Conservation (phyloP, 176 grass and related monocot genomes). For the Aegilops sharonensis region DNA sequence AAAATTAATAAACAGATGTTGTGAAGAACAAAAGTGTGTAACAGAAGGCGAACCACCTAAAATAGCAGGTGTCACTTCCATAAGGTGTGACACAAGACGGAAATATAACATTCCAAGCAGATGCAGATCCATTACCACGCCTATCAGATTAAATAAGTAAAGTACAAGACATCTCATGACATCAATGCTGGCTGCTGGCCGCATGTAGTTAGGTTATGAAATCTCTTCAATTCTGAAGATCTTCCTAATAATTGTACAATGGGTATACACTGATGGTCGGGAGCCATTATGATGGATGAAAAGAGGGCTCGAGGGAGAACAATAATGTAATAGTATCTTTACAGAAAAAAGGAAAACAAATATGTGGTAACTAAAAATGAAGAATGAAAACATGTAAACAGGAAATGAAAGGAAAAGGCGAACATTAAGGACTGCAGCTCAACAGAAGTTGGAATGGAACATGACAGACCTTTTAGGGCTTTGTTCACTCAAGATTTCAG, state of each 20-base stretch:
- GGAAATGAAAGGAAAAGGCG: not conserved
- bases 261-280: not conserved
- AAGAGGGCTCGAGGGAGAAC: not conserved
- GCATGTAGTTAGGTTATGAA: no score
- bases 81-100: not conserved
- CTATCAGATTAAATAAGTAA: not conserved
- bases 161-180: not conserved
- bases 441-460: constrained; percentile 7
- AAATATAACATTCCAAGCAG: not conserved
- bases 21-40: not conserved
- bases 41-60: not conserved
- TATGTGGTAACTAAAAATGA: not conserved
- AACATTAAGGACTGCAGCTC: not conserved
- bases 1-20: not conserved
- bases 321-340: not conserved
- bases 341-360: not conserved
- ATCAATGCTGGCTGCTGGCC: no score
- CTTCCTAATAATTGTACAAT: not conserved
- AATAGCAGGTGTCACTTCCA: not conserved
- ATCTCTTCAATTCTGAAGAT: not conserved
- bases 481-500: constrained; percentile 93
- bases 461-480: constrained; percentile 84
- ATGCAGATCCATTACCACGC: not conserved
- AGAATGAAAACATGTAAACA: constrained; percentile 19
- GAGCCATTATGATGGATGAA: not conserved